phyloP scores from a whole-genome alignment of 352 stramenopile genomes.

The Globisporangium radiosum region DNA sequence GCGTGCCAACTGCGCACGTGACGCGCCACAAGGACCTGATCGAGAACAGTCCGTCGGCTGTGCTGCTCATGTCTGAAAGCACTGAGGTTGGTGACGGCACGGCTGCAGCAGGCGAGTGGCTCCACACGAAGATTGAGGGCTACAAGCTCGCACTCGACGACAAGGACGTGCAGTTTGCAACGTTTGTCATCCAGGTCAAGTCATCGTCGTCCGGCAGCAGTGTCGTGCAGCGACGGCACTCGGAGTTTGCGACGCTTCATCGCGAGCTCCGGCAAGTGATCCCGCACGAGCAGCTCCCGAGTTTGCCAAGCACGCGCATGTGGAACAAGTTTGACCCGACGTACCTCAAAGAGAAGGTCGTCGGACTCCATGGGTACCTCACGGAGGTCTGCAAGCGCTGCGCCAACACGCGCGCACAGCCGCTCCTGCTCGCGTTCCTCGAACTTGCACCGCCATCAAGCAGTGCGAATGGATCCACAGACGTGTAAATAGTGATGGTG shows the following conservation, averaged over 20 bases:
- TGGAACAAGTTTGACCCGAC: conserved; percentile 82
- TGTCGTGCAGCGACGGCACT: conserved; percentile 77
- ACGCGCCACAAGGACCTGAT: conserved; percentile 68
- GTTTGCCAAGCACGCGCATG: conserved; percentile 62
- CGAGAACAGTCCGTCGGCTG: conserved; percentile 74
- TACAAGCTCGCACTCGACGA: conserved; percentile 64
- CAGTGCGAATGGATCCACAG: conserved; percentile 2
- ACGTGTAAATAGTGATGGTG: conserved; percentile 7
- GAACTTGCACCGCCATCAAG: conserved; percentile 25
- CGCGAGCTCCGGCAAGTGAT: conserved; percentile 72
- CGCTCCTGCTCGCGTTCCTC: conserved; percentile 60
- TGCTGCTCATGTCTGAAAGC: conserved; percentile 59
- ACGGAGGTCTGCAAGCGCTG: conserved; percentile 68
- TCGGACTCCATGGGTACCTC: conserved; percentile 64
- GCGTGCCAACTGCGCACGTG: conserved; percentile 50
- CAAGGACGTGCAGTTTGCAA: conserved; percentile 64
- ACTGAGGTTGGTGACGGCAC: conserved; percentile 9
- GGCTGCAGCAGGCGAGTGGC: conserved; percentile 34
- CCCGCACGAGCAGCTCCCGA: conserved; percentile 67
- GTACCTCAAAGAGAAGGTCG: conserved; percentile 77
- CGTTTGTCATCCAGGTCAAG: conserved; percentile 76
- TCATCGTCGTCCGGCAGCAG: conserved; percentile 51
- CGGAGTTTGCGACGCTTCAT: conserved; percentile 71
- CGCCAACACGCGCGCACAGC: conserved; percentile 58
- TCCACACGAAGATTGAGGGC: conserved; percentile 78